Evolutionary conservation across 2,329 filamentous ascomycete genomes (phyloP), one percentile per base, ranked within the genome.

Genomic region (Nakataea oryzae): DNA sequence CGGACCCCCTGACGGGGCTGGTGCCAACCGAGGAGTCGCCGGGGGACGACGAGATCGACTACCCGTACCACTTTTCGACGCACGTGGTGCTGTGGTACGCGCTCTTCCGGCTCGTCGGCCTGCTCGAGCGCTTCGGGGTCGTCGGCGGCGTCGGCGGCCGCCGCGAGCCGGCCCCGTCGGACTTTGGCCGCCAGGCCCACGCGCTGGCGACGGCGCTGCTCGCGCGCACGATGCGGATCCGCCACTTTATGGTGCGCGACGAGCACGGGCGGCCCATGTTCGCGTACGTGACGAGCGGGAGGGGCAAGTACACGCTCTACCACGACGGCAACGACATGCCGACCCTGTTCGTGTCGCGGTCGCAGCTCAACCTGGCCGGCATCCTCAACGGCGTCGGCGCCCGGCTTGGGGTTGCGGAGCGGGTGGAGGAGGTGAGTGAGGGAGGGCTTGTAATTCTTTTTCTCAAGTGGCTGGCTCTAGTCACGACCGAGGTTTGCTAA

Each of bases 291-390:
- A 61, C 60, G 7, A 54, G 57, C 54, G 60, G 60, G 24, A 34
- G 21, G 54, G 60, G 60, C 29, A 34, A 55, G 28, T 55, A 61
- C 60, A 41, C 55, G 11, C 54, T 57, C 5, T 68, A 67, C 61
- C 65, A 68, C 60, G 67, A 68, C 54, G 65, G 64, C 24, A 68
- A 68, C 47, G 67, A 67, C 58, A 59, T 68, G 57, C 67, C 66
- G 4, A 68, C 63, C 2, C 34, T 67, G 13, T 66, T 67, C 28
- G 64, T 64, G 6, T 28, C 29, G 28, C 63, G 67, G n/a, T 67
- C 64, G 65, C 60, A 63, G 21, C 56, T 67, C 6, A 50, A 62
- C 6, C 17, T 6, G 9, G 34, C 4, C 11, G 21, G 58, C 2
- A 58, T 58, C 28, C 58, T 54, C 13, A 63, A 3, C 21, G 27